phyloP scores from a whole-genome alignment of 2,329 filamentous ascomycete genomes.

The Pleochaeta shiraiana region DNA sequence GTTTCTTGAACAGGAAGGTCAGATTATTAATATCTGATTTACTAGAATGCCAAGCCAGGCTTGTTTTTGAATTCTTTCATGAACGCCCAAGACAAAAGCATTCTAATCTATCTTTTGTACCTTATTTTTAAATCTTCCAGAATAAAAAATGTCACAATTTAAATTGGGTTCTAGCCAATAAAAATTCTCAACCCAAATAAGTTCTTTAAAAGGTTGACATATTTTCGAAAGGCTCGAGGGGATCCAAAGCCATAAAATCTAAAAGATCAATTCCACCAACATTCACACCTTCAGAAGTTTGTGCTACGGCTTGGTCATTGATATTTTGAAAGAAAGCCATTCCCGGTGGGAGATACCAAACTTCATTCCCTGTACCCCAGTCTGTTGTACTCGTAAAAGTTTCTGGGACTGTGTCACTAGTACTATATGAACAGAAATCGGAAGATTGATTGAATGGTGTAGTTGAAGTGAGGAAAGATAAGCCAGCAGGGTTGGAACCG shows the following conservation, averaged over 20 bases:
- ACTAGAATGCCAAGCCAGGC: too few relatives aligned
- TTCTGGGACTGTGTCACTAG: conserved; percentile 8
- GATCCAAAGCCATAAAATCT: conserved; percentile 44
- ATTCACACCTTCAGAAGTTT: conserved; percentile 45
- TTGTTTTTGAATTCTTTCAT: too few relatives aligned
- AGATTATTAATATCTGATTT: too few relatives aligned
- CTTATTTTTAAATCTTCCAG: too few relatives aligned
- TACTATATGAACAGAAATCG: neutral
- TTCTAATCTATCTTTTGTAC: too few relatives aligned
- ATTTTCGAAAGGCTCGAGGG: neutral
- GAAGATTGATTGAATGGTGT: neutral
- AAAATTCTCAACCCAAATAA: too few relatives aligned
- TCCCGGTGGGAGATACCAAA: conserved; percentile 45
- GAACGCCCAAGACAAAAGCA: too few relatives aligned
- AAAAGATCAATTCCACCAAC: conserved; percentile 43
- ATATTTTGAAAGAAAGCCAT: conserved; percentile 43
- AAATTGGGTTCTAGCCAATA: too few relatives aligned
- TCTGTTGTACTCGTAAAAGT: conserved; percentile 12
- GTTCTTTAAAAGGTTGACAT: neutral
- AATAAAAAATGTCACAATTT: too few relatives aligned
- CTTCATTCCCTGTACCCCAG: conserved; percentile 22
- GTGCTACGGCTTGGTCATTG: conserved; percentile 37
- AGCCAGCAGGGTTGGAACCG: conserved; percentile 26
- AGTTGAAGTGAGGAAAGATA: conserved; percentile 28
- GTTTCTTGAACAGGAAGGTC: too few relatives aligned